Percentiles rank a stretch among this genome's conserved stretches.
Conservation (phyloP, 2,329 filamentous ascomycete species). For the Ophiostoma populinum region DNA sequence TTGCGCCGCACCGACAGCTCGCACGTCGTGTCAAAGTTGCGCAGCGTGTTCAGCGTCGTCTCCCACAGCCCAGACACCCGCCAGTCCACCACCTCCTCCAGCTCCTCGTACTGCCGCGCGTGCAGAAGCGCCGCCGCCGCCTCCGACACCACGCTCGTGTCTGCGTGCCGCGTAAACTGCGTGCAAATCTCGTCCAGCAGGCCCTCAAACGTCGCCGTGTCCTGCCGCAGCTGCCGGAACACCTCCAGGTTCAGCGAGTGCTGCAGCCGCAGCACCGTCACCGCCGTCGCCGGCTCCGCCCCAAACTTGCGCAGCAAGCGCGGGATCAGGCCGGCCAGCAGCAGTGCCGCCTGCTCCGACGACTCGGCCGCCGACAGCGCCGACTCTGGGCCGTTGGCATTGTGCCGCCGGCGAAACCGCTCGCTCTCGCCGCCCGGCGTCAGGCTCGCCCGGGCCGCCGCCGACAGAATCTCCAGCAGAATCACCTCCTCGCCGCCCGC, state of each 20-base stretch:
- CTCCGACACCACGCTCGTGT: conserved; percentile 69
- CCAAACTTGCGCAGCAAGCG: conserved; percentile 84
- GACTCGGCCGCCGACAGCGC: conserved; percentile 29
- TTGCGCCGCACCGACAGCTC: conserved; percentile 57
- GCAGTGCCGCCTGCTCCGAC: conserved; percentile 62
- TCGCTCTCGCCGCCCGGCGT: conserved; percentile 45
- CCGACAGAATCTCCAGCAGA: conserved; percentile 71
- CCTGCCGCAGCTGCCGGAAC: conserved; percentile 77
- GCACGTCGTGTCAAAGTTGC: conserved; percentile 51
- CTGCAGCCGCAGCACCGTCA: conserved; percentile 69
- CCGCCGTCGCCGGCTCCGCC: conserved; percentile 71
- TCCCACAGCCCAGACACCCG: conserved; percentile 80
- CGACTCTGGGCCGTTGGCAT: conserved; percentile 30
- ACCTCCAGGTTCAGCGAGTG: conserved; percentile 74
- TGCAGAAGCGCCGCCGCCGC: conserved; percentile 70
- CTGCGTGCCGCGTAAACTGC: conserved; percentile 85
- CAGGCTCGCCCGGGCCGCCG: conserved; percentile 61
- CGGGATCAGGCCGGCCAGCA: conserved; percentile 65
- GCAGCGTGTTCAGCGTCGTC: conserved; percentile 56
- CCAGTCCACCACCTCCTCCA: conserved; percentile 67
- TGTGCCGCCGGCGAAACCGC: conserved; percentile 37
- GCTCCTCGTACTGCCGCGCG: conserved; percentile 70
- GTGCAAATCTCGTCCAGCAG: conserved; percentile 83
- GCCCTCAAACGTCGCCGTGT: conserved; percentile 61
- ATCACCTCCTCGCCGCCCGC: conserved; percentile 64